These are phyloP conservation scores for Catunica adiposa DNA, from an alignment of 2,329 filamentous ascomycete genomes.

Conservation along the genomic window DNA sequence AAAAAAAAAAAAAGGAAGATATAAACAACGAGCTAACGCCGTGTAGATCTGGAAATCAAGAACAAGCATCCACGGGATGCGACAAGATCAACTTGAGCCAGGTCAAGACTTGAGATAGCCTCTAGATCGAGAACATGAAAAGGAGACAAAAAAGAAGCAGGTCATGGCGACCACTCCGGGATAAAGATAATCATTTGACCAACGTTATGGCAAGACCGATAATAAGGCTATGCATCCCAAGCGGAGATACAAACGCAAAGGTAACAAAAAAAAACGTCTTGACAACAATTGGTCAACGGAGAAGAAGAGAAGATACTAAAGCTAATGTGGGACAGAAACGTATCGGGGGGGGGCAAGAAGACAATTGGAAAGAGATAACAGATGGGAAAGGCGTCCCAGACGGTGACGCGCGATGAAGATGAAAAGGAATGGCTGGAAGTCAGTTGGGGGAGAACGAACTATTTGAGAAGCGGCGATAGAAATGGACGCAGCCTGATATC, in stretches of 20 bases:
- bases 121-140: constrained; percentile 1
- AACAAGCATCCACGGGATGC: not conserved
- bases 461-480: constrained; percentile 5
- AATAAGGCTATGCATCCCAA: constrained; percentile 2
- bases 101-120: not conserved
- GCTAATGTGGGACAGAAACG: not conserved
- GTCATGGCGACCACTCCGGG: not conserved
- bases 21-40: constrained; percentile 4
- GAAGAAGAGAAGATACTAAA: not conserved
- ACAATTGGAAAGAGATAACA: constrained; percentile 1
- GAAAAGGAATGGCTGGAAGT: constrained; percentile 1
- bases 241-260: constrained; percentile 5
- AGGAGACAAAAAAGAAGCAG: not conserved
- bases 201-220: constrained; percentile 8
- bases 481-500: constrained; percentile 2
- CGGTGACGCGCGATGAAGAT: constrained; percentile 5
- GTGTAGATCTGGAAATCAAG: constrained; percentile 7
- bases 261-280: not conserved
- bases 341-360: not conserved
- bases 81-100: not conserved
- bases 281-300: constrained; percentile 3
- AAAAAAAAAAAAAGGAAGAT: constrained; percentile 6
- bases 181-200: not conserved
- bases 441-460: constrained; percentile 13
- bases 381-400: constrained; percentile 3